phyloP scores from a whole-genome alignment of 257 asterid genomes.

The Handroanthus guayacan region DNA sequence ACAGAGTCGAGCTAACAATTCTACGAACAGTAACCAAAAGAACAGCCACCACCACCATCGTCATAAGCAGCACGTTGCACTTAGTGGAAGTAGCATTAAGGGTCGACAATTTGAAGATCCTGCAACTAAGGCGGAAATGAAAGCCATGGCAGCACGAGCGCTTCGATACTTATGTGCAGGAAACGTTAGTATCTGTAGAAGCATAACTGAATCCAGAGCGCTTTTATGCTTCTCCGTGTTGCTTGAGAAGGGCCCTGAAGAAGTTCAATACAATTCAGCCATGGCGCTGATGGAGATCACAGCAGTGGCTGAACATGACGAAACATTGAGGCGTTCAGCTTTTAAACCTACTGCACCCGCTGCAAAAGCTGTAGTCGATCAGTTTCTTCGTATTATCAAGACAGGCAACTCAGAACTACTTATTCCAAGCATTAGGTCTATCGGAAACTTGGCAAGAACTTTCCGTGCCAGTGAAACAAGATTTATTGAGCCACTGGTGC shows the following conservation, averaged over 20 bases:
- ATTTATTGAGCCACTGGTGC: slow-evolving; percentile 64
- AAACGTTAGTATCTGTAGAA: slow-evolving; percentile 49
- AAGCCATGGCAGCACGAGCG: slow-evolving; percentile 72
- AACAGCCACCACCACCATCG: slow-evolving; percentile 24
- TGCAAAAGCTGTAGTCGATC: slow-evolving; percentile 74
- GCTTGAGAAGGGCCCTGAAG: slow-evolving; percentile 69
- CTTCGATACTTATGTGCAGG: slow-evolving; percentile 67
- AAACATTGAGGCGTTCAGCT: slow-evolving; percentile 62
- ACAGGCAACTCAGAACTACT: slow-evolving; percentile 57
- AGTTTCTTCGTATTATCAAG: slow-evolving; percentile 58
- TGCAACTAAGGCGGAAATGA: slow-evolving; percentile 60
- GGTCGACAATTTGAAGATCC: slow-evolving; percentile 63
- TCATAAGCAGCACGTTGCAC: slow-evolving; percentile 43
- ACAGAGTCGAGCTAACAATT: slow-evolving; percentile 1
- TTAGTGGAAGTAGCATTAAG: slow-evolving; percentile 56
- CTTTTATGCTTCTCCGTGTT: slow-evolving; percentile 66
- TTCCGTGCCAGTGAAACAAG: slow-evolving; percentile 80
- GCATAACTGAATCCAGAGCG: slow-evolving; percentile 68
- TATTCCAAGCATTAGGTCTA: slow-evolving; percentile 68
- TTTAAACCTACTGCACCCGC: slow-evolving; percentile 81
- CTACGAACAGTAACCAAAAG: slow-evolving; percentile 24
- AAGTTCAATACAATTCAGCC: slow-evolving; percentile 66
- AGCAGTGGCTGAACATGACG: slow-evolving; percentile 64
- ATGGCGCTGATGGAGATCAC: slow-evolving; percentile 90
- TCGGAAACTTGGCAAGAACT: slow-evolving; percentile 75